phyloP scores from a whole-genome alignment of 495 filamentous ascomycete species.

The Penicillium desertorum region DNA sequence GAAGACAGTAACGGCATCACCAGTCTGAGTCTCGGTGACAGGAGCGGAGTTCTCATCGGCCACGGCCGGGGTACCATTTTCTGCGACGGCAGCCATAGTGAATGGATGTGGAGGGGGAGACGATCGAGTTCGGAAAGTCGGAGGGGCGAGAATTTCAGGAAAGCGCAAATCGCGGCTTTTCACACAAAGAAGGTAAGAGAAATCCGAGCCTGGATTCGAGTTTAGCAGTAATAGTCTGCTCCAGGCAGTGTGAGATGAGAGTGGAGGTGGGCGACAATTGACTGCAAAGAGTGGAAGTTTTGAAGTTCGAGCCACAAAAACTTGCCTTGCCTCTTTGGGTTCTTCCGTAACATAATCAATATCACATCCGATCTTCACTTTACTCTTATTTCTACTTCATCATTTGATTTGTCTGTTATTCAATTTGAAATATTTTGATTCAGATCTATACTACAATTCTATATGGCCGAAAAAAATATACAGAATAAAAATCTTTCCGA shows the following conservation, averaged over 20 bases:
- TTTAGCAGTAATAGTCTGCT: slow-evolving; percentile 34
- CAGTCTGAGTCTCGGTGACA: slow-evolving; percentile 29
- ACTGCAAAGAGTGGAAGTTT: slow-evolving; percentile 34
- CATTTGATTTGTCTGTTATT: background rate
- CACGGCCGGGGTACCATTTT: slow-evolving; percentile 42
- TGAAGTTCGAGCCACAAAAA: slow-evolving; percentile 39
- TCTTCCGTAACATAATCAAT: slow-evolving; percentile 20
- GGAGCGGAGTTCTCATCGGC: slow-evolving; percentile 46
- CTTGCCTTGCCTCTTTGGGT: slow-evolving; percentile 45
- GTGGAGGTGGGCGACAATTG: slow-evolving; percentile 20
- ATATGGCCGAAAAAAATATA: background rate
- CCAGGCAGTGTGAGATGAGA: slow-evolving; percentile 42
- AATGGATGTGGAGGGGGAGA: slow-evolving; percentile 20
- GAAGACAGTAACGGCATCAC: slow-evolving; percentile 76
- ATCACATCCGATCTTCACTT: background rate
- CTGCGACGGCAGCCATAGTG: slow-evolving; percentile 45
- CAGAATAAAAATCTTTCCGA: slow-evolving; percentile 10
- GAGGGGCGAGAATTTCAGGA: slow-evolving; percentile 36
- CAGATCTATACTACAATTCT: background rate
- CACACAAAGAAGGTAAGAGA: slow-evolving; percentile 8
- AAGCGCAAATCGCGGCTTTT: slow-evolving; percentile 29
- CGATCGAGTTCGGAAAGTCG: slow-evolving; percentile 22
- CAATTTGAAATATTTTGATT: background rate
- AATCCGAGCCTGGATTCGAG: slow-evolving; percentile 5
- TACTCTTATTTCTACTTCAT: background rate